Evolutionary conservation across 768 basidiomycete genomes (phyloP).

Genomic region (Serendipita vermifera): DNA sequence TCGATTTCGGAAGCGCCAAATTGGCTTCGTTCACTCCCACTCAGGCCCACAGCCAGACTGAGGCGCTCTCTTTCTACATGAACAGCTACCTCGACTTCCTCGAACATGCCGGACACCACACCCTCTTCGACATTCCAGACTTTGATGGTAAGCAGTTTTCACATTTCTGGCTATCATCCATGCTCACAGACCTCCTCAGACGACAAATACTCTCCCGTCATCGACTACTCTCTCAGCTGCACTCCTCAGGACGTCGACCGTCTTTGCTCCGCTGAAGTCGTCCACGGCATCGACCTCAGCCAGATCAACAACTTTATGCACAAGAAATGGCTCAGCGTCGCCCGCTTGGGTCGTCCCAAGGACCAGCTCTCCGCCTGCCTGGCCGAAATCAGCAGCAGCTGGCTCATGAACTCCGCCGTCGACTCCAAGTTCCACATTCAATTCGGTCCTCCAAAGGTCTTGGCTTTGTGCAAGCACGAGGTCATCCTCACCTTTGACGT

Average conservation of each 20-base stretch:
- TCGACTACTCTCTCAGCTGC: constrained; percentile 19
- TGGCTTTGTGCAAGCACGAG: constrained; percentile 19
- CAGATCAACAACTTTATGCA: constrained; percentile 12
- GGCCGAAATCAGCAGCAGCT: constrained; percentile 17
- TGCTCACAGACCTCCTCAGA: too few relatives aligned
- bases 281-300: constrained; percentile 11
- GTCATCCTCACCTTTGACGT: constrained; percentile 20
- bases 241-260: constrained; percentile 10
- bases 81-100: constrained; percentile 18
- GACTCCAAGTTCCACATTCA: constrained; percentile 17
- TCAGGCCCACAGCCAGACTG: neutral
- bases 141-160: too few relatives aligned
- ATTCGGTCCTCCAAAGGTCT: constrained; percentile 18
- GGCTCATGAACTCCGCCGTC: constrained; percentile 5
- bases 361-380: constrained; percentile 14
- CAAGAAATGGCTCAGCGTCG: constrained; percentile 9
- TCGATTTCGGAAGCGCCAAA: neutral
- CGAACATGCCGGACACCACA: constrained; percentile 18
- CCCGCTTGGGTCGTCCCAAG: constrained; percentile 3
- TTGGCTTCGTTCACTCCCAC: neutral
- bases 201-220: constrained; percentile 13
- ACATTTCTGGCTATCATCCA: too few relatives aligned
- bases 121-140: constrained; percentile 22
- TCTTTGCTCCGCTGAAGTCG: constrained; percentile 11
- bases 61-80: constrained; percentile 15